These are phyloP conservation scores for Fusarium nelsonii DNA, from an alignment of 2,329 filamentous ascomycete genomes.

Conservation along the genomic window DNA sequence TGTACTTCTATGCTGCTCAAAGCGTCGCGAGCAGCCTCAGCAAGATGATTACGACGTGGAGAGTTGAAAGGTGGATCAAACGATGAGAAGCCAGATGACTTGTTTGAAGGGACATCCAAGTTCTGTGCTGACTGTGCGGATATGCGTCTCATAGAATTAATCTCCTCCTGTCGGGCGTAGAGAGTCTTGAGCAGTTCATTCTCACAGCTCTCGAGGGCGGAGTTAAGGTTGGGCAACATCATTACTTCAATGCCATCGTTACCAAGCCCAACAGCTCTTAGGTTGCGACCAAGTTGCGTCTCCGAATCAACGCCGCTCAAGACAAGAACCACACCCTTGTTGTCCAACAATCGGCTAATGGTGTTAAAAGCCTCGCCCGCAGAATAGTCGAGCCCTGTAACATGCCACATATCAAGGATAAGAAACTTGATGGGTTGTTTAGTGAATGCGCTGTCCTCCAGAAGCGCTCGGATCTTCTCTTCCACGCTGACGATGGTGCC, in stretches of 20 bases:
- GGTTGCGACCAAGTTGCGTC: conserved; percentile 79
- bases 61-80: conserved; percentile 73
- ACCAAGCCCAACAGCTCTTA: conserved; percentile 86
- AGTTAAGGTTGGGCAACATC: conserved; percentile 91
- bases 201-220: conserved; percentile 92
- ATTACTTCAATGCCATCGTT: conserved; percentile 79
- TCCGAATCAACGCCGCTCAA: conserved; percentile 85
- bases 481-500: conserved; percentile 97
- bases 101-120: conserved; percentile 62
- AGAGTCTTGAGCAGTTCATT: conserved; percentile 90
- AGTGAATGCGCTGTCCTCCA: conserved; percentile 84
- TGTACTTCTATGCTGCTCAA: conserved; percentile 74
- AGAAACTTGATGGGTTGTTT: conserved; percentile 87
- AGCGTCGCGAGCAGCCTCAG: conserved; percentile 80
- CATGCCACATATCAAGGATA: conserved; percentile 87
- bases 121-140: conserved; percentile 58
- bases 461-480: conserved; percentile 82
- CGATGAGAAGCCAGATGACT: conserved; percentile 51
- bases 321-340: conserved; percentile 82
- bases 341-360: conserved; percentile 84
- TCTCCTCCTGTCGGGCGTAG: conserved; percentile 76
- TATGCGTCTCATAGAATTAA: conserved; percentile 60
- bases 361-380: conserved; percentile 95
- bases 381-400: conserved; percentile 94
- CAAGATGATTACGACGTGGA: conserved; percentile 81